phyloP scores from a whole-genome alignment of 2,329 filamentous ascomycete genomes.

The Colletotrichum sidae region DNA sequence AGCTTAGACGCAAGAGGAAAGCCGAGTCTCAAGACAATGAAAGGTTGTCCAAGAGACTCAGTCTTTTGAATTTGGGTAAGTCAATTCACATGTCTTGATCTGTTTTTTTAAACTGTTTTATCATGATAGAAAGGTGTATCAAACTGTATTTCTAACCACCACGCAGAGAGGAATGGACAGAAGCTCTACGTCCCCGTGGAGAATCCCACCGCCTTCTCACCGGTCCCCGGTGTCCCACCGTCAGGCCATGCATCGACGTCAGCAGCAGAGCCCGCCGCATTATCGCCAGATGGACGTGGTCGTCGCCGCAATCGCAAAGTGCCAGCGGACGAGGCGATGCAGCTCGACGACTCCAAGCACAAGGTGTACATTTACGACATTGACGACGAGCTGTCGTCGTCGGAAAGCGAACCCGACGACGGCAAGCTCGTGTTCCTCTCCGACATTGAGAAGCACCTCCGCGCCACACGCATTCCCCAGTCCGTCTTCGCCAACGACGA shows the following conservation, averaged over 20 bases:
- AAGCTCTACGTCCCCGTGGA: constrained; percentile 76
- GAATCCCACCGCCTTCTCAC: constrained; percentile 47
- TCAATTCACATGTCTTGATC: constrained; percentile 28
- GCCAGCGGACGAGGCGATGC: constrained; percentile 72
- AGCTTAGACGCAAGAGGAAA: constrained; percentile 66
- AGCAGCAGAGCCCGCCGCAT: constrained; percentile 28
- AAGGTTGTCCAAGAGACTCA: constrained; percentile 86
- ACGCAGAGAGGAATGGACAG: constrained; percentile 69
- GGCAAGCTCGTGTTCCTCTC: constrained; percentile 81
- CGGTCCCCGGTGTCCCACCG: constrained; percentile 36
- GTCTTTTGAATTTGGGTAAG: constrained; percentile 84
- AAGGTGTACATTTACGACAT: constrained; percentile 93
- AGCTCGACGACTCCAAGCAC: constrained; percentile 86
- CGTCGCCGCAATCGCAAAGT: constrained; percentile 36
- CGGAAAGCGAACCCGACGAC: constrained; percentile 67
- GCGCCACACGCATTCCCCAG: constrained; percentile 75
- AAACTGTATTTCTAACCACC: constrained; percentile 40
- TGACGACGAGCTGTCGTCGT: constrained; percentile 81
- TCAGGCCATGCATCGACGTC: constrained; percentile 38
- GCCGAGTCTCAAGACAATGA: constrained; percentile 72
- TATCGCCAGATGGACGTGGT: not conserved
- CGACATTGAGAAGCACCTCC: constrained; percentile 85
- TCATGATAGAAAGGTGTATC: not conserved
- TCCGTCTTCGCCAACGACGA: constrained; percentile 71
- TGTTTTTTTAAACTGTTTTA: constrained; percentile 9